Evolutionary conservation across 108 stramenopile genomes (phyloP), one percentile per base, ranked within the genome.

Genomic region (Phaeodactylum tricornutum): DNA sequence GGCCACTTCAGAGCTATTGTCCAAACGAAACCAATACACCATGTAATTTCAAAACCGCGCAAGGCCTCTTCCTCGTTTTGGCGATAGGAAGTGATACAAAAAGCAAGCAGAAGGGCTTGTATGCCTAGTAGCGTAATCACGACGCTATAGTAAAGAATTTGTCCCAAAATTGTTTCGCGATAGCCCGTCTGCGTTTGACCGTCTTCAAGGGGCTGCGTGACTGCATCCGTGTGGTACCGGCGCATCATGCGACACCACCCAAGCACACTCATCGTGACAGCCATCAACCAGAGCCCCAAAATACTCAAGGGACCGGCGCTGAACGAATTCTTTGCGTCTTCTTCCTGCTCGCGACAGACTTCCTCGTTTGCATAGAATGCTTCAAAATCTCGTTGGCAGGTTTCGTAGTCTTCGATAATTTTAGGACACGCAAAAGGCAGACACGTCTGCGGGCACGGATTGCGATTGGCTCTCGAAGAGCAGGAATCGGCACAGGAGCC

Each of bases 231-330:
- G 20, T 2, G 73, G 62, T 29, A 60, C 17, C 73, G 54, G 38
- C 77, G 71, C 53, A 75, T 75, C 39, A 48, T 66, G n/a, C 55
- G 58, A 43, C 71, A 77, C 72, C 69, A 82, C 16, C 29, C 12
- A 28, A 72, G 42, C 43, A 82, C 61, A 2, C 54, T 3, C 16
- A 53, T 1, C n/a, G 74, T 72, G 12, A 65, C 59, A 6, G 26
- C 23, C 17, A 29, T 45, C 1, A 75, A 32, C 44, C 57, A 39
- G 16, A 53, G 21, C 46, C 51, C 58, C 9, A 62, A 54, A 8
- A 61, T 64, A 8, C 36, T 59, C 20, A 71, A 70, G 29, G 54
- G 29, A n/a, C n/a, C n/a, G n/a, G n/a, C n/a, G n/a, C n/a, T n/a
- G 38, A 70, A 58, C 19, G 54, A 53, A 20, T 53, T 49, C 23